Evolutionary conservation across 1,284 basidiomycete genomes (phyloP).

Genomic region (Sanguinoderma infundibulare): DNA sequence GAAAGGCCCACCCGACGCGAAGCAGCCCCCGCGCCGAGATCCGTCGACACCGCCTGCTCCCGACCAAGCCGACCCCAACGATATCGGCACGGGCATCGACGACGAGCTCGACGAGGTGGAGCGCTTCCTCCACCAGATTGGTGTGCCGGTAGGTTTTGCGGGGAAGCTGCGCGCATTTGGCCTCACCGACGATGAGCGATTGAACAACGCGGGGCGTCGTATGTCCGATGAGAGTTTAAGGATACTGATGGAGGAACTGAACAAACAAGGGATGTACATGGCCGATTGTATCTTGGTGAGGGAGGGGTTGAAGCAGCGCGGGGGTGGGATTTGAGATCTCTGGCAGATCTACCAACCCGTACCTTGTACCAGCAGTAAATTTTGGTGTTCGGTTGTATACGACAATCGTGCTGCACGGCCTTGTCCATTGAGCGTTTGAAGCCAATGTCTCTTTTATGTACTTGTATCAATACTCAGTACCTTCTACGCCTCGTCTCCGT

Average conservation of each 20-base stretch:
- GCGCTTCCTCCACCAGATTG: neutral
- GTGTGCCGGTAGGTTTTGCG: neutral
- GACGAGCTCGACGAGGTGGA: neutral
- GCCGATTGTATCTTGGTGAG: neutral
- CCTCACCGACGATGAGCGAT: neutral
- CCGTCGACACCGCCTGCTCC: neutral
- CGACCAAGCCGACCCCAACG: neutral
- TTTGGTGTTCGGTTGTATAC: too few species aligned
- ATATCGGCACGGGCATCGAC: neutral
- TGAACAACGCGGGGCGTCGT: neutral
- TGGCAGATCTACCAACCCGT: too few species aligned
- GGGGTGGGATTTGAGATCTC: neutral
- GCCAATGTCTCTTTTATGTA: too few species aligned
- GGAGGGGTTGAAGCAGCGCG: neutral
- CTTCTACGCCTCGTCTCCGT: too few species aligned
- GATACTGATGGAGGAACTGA: neutral
- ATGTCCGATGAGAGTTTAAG: neutral
- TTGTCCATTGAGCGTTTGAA: too few species aligned
- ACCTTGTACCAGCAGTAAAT: too few species aligned
- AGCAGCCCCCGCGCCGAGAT: too few species aligned
- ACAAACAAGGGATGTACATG: neutral
- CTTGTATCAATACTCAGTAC: too few species aligned
- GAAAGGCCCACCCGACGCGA: neutral
- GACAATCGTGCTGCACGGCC: too few species aligned
- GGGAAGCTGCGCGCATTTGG: constrained; percentile 2